Evolutionary conservation across 2,329 filamentous ascomycete species (phyloP), one percentile per base, ranked within the genome.

Genomic region (Aspergillus candidus): DNA sequence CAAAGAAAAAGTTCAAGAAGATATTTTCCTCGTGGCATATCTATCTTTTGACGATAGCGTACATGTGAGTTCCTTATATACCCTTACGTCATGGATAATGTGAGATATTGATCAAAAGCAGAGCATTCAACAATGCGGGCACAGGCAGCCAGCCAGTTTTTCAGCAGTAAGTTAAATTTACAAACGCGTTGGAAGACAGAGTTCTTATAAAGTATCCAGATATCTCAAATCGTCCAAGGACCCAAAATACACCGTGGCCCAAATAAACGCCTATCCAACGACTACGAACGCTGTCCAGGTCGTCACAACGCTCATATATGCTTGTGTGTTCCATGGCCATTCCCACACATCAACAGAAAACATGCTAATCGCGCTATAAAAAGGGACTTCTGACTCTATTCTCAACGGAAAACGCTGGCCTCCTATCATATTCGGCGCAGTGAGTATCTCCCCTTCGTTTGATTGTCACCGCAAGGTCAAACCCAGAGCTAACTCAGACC

Each of bases 21-120:
- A 83, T 84, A 13, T 76, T 84, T 44, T 70, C 71, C 0, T 77
- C 75, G 5, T 85, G 82, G 82, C 81, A 82, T 49, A 77, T 85
- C 1, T 85, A 81, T 43, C 51, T 75, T 0, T 65, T 86, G 3
- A 73, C 72, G 0, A 43, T 77, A 0, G 61, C 83, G 1, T 85
- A 84, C 57, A 71, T 84, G 56, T 73, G 48, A 37, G 66, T 29
- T 51, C 8, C 22, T 11, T 4, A 6, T 11, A 5, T 2, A 1
- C 14, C n/a, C n/a, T 14, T 11, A 17, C 10, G 11, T 4, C 3
- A 4, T 12, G n/a, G 8, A 4, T 11, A 13, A 12, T 1, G 4
- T 1, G 22, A 29, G 32, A 36, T 14, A 40, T 42, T 47, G 10
- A 48, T 10, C 2, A 10, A n/a, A 29, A 18, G n/a, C 33, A 69